Conservation (phyloP, 331 rosid genomes). For the Prunus yedoensis region DNA sequence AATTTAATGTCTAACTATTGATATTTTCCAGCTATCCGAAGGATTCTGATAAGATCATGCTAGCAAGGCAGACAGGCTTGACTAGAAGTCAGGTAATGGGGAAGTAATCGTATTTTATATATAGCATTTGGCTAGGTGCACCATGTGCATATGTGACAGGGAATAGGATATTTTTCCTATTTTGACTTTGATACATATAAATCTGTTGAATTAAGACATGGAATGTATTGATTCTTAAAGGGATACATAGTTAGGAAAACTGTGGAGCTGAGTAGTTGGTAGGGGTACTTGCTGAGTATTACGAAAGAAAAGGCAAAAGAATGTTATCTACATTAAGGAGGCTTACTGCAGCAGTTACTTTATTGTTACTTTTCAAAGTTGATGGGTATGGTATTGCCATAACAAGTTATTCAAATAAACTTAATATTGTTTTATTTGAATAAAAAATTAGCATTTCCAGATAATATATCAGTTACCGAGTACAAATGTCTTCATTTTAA, state of each 20-base stretch:
- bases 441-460: not conserved
- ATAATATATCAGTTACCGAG: not conserved
- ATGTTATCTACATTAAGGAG: too few species aligned
- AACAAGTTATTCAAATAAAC: not conserved
- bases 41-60: slow-evolving; percentile 87
- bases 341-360: too few species aligned
- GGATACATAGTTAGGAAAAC: too few species aligned
- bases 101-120: not conserved
- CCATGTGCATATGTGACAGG: not conserved
- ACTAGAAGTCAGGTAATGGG: slow-evolving; percentile 77
- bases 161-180: not conserved
- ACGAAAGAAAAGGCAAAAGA: too few species aligned
- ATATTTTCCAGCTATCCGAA: slow-evolving; percentile 65
- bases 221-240: too few species aligned
- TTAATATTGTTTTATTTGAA: not conserved
- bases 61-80: slow-evolving; percentile 84
- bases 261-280: too few species aligned
- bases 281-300: too few species aligned
- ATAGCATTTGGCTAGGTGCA: slow-evolving; percentile 2
- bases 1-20: slow-evolving; percentile 8
- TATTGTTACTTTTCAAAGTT: too few species aligned
- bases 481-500: not conserved
- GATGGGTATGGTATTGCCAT: not conserved
- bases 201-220: slow-evolving; percentile 1
- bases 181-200: not conserved